phyloP scores from a whole-genome alignment of 1,284 basidiomycete species.

The Uromyces viciae-fabae region DNA sequence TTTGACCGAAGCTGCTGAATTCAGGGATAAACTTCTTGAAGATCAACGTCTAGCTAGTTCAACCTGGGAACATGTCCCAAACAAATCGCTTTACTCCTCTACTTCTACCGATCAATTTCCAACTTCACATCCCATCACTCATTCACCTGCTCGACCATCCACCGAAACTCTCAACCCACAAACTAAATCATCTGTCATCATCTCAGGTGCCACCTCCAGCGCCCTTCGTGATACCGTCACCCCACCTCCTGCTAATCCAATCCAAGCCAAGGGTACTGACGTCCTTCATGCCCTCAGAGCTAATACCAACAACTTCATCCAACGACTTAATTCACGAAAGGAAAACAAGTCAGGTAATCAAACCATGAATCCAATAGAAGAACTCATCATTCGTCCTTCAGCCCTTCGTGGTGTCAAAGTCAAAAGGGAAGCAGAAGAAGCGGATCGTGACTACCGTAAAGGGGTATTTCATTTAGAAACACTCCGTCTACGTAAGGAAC shows the following conservation, averaged over 20 bases:
- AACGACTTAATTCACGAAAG: conserved; percentile 42
- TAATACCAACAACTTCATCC: conserved; percentile 43
- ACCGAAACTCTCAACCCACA: not conserved
- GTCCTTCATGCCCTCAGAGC: conserved; percentile 39
- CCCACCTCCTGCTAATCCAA: conserved; percentile 34
- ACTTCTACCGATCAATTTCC: not conserved
- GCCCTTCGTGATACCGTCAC: conserved; percentile 42
- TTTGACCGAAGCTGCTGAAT: conserved; percentile 20
- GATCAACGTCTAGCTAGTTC: not conserved
- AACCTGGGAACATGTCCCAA: conserved; percentile 41
- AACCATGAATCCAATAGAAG: conserved; percentile 12
- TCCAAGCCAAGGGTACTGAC: conserved; percentile 41
- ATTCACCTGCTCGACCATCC: not conserved
- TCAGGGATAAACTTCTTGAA: conserved; percentile 40
- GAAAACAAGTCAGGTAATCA: conserved; percentile 5
- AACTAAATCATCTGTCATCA: conserved; percentile 14
- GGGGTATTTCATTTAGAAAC: conserved; percentile 93
- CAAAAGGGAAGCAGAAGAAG: conserved; percentile 41
- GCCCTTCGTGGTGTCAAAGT: conserved; percentile 22
- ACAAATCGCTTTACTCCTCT: not conserved
- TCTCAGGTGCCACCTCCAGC: conserved; percentile 40
- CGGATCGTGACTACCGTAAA: conserved; percentile 86
- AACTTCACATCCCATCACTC: not conserved
- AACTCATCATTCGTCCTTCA: conserved; percentile 20
- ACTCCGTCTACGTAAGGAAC: conserved; percentile 60